Evolutionary conservation across 371 early-diverging fungal genomes (phyloP), one percentile per base, ranked within the genome.

Genomic region (Mucor saturninus): DNA sequence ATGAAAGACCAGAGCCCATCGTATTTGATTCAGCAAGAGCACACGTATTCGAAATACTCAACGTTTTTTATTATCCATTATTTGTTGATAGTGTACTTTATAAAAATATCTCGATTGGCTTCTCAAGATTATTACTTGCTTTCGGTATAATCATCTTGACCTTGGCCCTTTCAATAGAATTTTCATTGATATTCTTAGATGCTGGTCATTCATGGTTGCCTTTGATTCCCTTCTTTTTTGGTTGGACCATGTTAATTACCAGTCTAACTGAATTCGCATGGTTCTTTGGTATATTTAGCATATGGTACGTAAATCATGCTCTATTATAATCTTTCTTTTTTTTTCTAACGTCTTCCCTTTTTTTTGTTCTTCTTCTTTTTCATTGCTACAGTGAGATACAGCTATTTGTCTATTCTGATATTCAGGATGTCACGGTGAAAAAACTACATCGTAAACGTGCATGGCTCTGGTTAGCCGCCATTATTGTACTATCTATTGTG

Each of bases 1-100:
- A 79, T 21, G 71, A 75, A 30, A 71, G 79, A 29, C 79, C 82
- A 11, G 82, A 82, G 30, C 82, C 82, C 8, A 38, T 75, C 14
- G 74, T 82, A 3, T 82, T 79, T 68, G 77, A 82, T 35, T 79
- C 82, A 30, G 77, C 82, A 1, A 58, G 72, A 28, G 56, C 74
- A 0, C 75, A 82, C 55, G 77, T 82, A 5, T 82, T 72, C 57
- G 82, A 82, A 49, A 62, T 82, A 21, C 65, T 82, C 50, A 82
- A 82, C 55, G 72, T 82, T 10, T 79, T 79, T 59, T 82, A 72
- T 56, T 82, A 82, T 50, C 74, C 79, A 2, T 64, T 75, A 15
- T 82, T 82, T 67, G 72, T 82, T 0, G 79, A 82, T 37, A 39
- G 65, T 15, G 70, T 79, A 1, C 62, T 79, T 9, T 59, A 75